A percentile compares a stretch with the other conserved stretches of the same genome.
These are phyloP conservation scores for Pythium biforme DNA, from an alignment of 352 stramenopile species.

Conservation along the genomic window DNA sequence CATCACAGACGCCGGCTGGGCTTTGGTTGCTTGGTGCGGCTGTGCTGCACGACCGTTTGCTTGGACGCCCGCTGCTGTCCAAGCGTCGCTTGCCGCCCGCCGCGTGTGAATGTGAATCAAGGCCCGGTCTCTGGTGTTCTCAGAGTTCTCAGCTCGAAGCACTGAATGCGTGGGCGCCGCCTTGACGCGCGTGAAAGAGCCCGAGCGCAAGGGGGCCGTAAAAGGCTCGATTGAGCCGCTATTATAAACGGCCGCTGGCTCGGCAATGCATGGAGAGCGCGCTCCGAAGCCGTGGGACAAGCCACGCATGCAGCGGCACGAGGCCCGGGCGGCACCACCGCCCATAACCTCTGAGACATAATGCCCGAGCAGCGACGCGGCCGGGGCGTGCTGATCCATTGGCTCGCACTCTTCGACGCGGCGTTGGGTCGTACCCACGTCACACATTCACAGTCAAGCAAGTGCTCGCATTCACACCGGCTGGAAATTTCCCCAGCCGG, in stretches of 20 bases:
- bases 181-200: background rate
- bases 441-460: slow-evolving; percentile 6
- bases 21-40: background rate
- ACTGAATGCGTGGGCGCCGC: background rate
- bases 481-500: background rate
- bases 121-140: slow-evolving; percentile 3
- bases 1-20: no score
- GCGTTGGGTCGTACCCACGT: no score
- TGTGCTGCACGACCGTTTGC: no score
- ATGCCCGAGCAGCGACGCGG: background rate
- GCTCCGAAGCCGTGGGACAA: slow-evolving; percentile 8
- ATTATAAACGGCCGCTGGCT: background rate
- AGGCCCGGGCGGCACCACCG: slow-evolving; percentile 10
- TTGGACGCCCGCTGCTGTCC: background rate
- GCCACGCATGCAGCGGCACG: slow-evolving; percentile 3
- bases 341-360: slow-evolving; percentile 25
- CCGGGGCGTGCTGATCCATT: slow-evolving; percentile 2
- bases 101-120: background rate
- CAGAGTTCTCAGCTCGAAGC: slow-evolving; percentile 6
- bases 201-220: background rate
- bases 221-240: background rate
- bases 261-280: background rate
- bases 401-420: background rate
- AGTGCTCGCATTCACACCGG: slow-evolving; percentile 2
- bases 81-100: no score